Base-by-base conservation (phyloP, 2,329 filamentous ascomycete species). In the Botrytis aclada region DNA sequence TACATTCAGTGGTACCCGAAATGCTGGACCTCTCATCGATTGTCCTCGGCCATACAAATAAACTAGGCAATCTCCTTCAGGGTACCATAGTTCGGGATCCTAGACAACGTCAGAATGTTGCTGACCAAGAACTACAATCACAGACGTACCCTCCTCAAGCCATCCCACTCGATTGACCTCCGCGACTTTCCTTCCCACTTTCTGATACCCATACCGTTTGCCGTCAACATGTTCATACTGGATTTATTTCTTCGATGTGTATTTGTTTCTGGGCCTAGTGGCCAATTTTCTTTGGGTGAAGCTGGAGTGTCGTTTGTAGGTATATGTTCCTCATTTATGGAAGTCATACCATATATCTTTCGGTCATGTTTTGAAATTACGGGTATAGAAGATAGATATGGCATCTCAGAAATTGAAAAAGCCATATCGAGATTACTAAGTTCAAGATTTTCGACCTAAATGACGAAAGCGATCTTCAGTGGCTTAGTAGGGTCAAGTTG, bases 41-140 rank as follows among this genome's bases (percentile, higher is more conserved):
- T 89, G 87, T 56, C 90, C 90, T 75, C 86, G 85, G n/a, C 83
- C 87, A 77, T 93, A 90, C 0, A 95, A 84, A 80, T 94, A 86
- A 1, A 95, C 85, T 25, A 89, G 84, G 77, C 92, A 94, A 79
- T 94, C 89, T 22, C 90, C 92, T 75, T 89, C 82, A 18, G 86
- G 84, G 74, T 86, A 85, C 90, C 90, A 95, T 4, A 95, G 84
- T 76, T 94, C 92, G 3, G 87, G 84, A 77, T 95, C 92, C 92
- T 94, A 74, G 29, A 62, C 18, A n/a, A 61, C 70, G 75, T 74
- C 45, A 71, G 63, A 34, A 29, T 60, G 51, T 63, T 62, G 39
- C 37, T 61, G 20, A 43, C 34, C 39, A 51, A 14, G 39, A 43
- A 22, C n/a, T 64, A 58, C 70, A 32, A 25, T 58, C 47, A 20